These are phyloP conservation scores for Zelopaecilomyces penicillatus DNA, from an alignment of 2,329 filamentous ascomycete species.

Conservation along the genomic window DNA sequence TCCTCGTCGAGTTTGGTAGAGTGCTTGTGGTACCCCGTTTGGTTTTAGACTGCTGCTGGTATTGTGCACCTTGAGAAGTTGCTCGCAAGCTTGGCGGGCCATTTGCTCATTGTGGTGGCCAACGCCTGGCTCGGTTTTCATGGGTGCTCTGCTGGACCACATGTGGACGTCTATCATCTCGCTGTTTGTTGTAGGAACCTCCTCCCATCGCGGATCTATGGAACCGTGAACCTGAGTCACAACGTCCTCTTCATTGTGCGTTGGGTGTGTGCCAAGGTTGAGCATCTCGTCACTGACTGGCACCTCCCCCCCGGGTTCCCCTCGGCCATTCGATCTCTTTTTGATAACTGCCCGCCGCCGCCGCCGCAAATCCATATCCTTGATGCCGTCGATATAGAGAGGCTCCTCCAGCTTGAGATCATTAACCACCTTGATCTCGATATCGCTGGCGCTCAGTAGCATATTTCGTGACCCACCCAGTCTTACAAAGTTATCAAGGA, in stretches of 20 bases:
- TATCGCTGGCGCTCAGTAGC: conserved; percentile 40
- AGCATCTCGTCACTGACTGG: conserved; percentile 33
- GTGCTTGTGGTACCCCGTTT: background rate
- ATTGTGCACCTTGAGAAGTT: conserved; percentile 13
- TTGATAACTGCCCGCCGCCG: conserved; percentile 31
- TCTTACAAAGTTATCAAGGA: conserved; percentile 39
- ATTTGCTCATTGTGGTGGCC: conserved; percentile 15
- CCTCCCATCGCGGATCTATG: conserved; percentile 18
- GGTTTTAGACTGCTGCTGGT: background rate
- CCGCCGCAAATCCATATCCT: conserved; percentile 28
- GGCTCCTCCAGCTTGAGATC: conserved; percentile 32
- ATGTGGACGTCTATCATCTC: conserved; percentile 21
- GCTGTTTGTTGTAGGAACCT: conserved; percentile 14
- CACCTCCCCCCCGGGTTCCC: conserved; percentile 18
- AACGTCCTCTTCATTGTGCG: conserved; percentile 24
- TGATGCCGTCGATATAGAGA: conserved; percentile 30
- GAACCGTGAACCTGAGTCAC: conserved; percentile 24
- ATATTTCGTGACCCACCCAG: conserved; percentile 40
- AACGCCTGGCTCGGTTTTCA: conserved; percentile 21
- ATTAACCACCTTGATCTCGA: conserved; percentile 41
- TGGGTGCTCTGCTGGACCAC: conserved; percentile 20
- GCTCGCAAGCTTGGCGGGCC: conserved; percentile 8
- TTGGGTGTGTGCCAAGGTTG: conserved; percentile 24
- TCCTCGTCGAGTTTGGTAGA: conserved; percentile 5
- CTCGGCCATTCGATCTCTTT: conserved; percentile 17